Base-by-base conservation (phyloP, 352 stramenopile genomes). In the Plasmopara muralis region DNA sequence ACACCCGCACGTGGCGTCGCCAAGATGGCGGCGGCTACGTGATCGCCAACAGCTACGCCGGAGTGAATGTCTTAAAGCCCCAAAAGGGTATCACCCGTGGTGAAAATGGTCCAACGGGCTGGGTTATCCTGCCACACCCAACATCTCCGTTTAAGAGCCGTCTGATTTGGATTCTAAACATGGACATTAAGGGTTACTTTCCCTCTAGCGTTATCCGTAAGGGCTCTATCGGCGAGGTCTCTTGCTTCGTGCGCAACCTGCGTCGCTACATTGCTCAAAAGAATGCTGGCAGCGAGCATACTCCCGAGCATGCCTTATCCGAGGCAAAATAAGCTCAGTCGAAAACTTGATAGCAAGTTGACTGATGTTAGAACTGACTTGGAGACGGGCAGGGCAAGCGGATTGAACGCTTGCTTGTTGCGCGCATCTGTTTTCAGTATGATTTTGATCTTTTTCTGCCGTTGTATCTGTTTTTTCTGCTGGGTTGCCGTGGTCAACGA, bases 161-260 rank as follows among this genome's bases (percentile, higher is more conserved):
- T 45, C 70, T 91, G 29, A 70, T 91, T 43, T 91, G 80, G 77
- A 83, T 91, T 48, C 47, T 91, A 5, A 91, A 91, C 67, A 85
- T 77, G 56, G 80, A 91, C 60, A 91, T 91, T 58, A 91, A 91
- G 68, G 77, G 77, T 12, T 91, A 85, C 64, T 91, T 91, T 55
- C 80, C 80, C 9, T 74, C 66, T 2, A 89, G 76, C 38, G 56
- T 87, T 50, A 85, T 91, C 56, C 76, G 73, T 62, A 91, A 91
- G 57, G 80, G 80, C 51, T 88, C 77, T 39, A 70, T 91, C 47
- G 83, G 77, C 48, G 80, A 91, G 48, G 72, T 87, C 41, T 74
- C 67, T 47, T 89, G 77, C 64, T 91, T 89, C 45, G 62, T 91
- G 28, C 80, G 80, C 58, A 91, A 91, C 50, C 53, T 91, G 62